Conservation (phyloP, 495 filamentous ascomycete species). For the Penicillium pancosmium region DNA sequence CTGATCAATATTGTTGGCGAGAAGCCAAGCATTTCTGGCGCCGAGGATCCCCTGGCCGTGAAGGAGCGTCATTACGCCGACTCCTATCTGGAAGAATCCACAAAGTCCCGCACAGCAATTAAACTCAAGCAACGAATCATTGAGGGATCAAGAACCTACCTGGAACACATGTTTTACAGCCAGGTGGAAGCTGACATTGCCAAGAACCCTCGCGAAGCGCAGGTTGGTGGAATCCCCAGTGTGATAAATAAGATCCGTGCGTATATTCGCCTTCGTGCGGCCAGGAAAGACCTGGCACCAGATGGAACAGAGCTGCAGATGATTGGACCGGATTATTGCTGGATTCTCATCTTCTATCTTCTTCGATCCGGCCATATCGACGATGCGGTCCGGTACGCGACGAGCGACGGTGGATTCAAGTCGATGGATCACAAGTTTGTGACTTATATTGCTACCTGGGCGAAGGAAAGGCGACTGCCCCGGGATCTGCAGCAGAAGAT, state of each 20-base stretch:
- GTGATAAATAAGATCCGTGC: conserved; percentile 87
- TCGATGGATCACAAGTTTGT: conserved; percentile 88
- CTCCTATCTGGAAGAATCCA: conserved; percentile 71
- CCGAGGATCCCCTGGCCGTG: conserved; percentile 55
- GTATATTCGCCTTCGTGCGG: conserved; percentile 77
- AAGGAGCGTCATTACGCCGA: conserved; percentile 76
- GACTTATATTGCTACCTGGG: conserved; percentile 84
- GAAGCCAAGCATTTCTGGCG: conserved; percentile 52
- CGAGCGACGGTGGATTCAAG: conserved; percentile 76
- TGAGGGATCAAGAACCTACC: conserved; percentile 70
- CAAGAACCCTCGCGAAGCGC: conserved; percentile 85
- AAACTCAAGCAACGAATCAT: conserved; percentile 73
- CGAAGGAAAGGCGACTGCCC: conserved; percentile 68
- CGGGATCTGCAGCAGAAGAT: conserved; percentile 81
- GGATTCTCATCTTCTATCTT: conserved; percentile 93
- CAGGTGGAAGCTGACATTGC: conserved; percentile 73
- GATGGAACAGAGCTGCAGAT: conserved; percentile 74
- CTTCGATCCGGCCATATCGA: conserved; percentile 79
- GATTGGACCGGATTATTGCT: conserved; percentile 78
- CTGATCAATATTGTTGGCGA: conserved; percentile 75
- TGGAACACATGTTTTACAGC: conserved; percentile 74
- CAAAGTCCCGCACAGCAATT: conserved; percentile 60
- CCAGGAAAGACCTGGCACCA: conserved; percentile 75
- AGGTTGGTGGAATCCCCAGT: conserved; percentile 84
- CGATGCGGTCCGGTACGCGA: conserved; percentile 86